Evolutionary conservation across 2,329 filamentous ascomycete species (phyloP).

Genomic region (Aureobasidium sp.): DNA sequence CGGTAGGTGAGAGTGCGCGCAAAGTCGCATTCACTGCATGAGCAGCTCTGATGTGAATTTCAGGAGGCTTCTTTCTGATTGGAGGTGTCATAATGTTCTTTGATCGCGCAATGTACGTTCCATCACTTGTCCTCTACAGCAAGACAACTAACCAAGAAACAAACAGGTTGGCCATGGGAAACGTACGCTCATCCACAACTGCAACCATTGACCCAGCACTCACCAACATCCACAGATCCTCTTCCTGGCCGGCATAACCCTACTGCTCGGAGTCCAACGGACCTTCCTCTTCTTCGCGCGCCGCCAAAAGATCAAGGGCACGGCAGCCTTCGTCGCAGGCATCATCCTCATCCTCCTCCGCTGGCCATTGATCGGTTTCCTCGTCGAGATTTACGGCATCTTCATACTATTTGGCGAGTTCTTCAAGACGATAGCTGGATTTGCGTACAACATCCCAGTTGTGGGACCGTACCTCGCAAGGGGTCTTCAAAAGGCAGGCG

Average conservation of each 20-base stretch:
- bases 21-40: slow-evolving; percentile 13
- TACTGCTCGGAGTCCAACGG: slow-evolving; percentile 89
- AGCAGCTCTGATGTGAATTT: slow-evolving; percentile 16
- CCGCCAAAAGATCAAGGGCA: slow-evolving; percentile 85
- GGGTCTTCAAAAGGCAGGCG: slow-evolving; percentile 61
- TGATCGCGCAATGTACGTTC: slow-evolving; percentile 79
- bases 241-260: slow-evolving; percentile 90
- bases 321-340: slow-evolving; percentile 75
- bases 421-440: slow-evolving; percentile 81
- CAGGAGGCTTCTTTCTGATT: slow-evolving; percentile 84
- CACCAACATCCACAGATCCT: slow-evolving; percentile 58
- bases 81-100: slow-evolving; percentile 96
- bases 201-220: neutral
- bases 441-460: slow-evolving; percentile 75
- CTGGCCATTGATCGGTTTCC: slow-evolving; percentile 87
- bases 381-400: slow-evolving; percentile 87
- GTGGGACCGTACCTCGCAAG: slow-evolving; percentile 78
- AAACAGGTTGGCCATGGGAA: slow-evolving; percentile 88
- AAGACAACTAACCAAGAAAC: slow-evolving; percentile 13
- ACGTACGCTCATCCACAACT: slow-evolving; percentile 30
- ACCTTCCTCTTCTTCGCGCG: slow-evolving; percentile 92
- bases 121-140: slow-evolving; percentile 10
- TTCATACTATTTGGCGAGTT: slow-evolving; percentile 94
- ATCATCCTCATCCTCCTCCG: slow-evolving; percentile 77
- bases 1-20: slow-evolving; percentile 53